Evolutionary conservation across 768 basidiomycete genomes (phyloP).

Genomic region (Amanita thiersii): DNA sequence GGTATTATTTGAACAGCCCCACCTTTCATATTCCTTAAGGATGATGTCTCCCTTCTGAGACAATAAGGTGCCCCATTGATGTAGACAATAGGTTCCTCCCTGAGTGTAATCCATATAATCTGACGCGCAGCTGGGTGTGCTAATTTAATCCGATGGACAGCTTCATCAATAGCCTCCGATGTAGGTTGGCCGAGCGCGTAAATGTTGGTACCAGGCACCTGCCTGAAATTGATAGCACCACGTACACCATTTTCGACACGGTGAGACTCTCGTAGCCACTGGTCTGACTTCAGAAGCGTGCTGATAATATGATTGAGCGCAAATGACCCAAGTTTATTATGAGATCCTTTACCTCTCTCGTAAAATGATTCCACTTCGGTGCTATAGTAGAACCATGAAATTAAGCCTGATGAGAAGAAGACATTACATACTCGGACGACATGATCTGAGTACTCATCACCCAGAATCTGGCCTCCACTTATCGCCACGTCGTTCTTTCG

Average conservation of each 20-base stretch:
- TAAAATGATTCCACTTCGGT: constrained; percentile 90
- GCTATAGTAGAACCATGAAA: constrained; percentile 30
- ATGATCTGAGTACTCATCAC: constrained; percentile 93
- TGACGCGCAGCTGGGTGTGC: constrained; percentile 52
- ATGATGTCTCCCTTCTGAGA: constrained; percentile 74
- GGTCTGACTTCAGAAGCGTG: constrained; percentile 87
- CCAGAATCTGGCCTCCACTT: constrained; percentile 77
- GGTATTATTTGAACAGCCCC: background rate
- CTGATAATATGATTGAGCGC: constrained; percentile 24
- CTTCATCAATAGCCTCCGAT: constrained; percentile 75
- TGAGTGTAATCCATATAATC: constrained; percentile 87
- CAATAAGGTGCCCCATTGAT: constrained; percentile 93
- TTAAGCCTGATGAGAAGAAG: background rate
- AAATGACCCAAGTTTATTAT: background rate
- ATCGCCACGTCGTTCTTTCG: constrained; percentile 69
- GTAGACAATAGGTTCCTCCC: constrained; percentile 89
- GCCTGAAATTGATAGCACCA: constrained; percentile 94
- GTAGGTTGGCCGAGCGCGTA: constrained; percentile 95
- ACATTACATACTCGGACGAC: constrained; percentile 65
- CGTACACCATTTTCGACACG: constrained; percentile 63
- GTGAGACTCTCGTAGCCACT: constrained; percentile 74
- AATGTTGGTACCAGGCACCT: constrained; percentile 69
- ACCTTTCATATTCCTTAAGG: constrained; percentile 94
- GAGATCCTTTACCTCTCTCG: constrained; percentile 58
- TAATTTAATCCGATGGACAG: constrained; percentile 55